Percentiles rank a stretch among this genome's conserved stretches.
Evolutionary conservation across 768 basidiomycete genomes (phyloP).

Genomic region (Pulveroboletus sp.): DNA sequence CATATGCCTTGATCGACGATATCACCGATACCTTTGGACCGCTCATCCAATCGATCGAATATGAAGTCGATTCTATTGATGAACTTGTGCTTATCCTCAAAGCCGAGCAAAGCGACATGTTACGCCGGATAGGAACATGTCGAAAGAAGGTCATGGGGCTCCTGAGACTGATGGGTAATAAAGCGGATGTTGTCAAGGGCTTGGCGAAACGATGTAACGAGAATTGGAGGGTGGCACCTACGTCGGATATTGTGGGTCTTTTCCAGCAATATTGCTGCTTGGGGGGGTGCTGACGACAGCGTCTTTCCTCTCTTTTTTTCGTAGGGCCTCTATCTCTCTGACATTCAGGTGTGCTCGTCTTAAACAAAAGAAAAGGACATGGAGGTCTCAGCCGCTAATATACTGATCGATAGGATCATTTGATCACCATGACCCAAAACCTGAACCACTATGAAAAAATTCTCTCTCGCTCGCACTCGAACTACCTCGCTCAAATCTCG

Average conservation of each 20-base stretch:
- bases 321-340: slow-evolving; percentile 90
- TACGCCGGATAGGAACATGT: slow-evolving; percentile 93
- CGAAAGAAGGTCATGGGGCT: slow-evolving; percentile 99
- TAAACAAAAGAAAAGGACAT: too few relatives aligned
- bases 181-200: slow-evolving; percentile 99
- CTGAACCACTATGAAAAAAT: slow-evolving; percentile 99
- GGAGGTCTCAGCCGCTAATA: background rate
- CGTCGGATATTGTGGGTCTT: slow-evolving; percentile 82
- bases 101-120: slow-evolving; percentile 85
- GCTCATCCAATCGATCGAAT: slow-evolving; percentile 96
- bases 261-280: background rate
- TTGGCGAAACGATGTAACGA: slow-evolving; percentile 97
- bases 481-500: slow-evolving; percentile 98
- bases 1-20: slow-evolving; percentile 98
- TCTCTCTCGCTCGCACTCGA: slow-evolving; percentile 95
- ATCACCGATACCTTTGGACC: slow-evolving; percentile 99
- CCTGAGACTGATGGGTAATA: slow-evolving; percentile 95
- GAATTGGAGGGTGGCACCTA: slow-evolving; percentile 97
- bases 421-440: slow-evolving; percentile 99
- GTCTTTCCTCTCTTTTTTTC: background rate
- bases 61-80: slow-evolving; percentile 98
- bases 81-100: slow-evolving; percentile 96
- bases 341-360: slow-evolving; percentile 66
- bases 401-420: slow-evolving; percentile 61
- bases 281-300: background rate